Evolutionary conservation across 1,284 basidiomycete species (phyloP).

Genomic region (Sporisorium exsertum): DNA sequence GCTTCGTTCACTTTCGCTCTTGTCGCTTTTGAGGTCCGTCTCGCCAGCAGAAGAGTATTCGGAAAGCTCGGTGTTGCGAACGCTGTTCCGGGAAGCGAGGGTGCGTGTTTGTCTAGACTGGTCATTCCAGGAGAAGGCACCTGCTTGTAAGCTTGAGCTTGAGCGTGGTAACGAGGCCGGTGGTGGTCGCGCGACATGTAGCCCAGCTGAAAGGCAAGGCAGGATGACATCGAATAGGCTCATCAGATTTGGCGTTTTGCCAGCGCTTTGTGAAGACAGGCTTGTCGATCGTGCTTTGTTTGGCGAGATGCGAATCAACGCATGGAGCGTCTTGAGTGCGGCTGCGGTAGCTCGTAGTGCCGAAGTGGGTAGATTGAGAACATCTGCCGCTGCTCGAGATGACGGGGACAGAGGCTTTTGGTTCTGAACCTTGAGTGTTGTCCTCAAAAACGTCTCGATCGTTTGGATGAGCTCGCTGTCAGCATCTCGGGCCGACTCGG

Average conservation of each 20-base stretch:
- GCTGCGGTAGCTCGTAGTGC: conserved; percentile 38
- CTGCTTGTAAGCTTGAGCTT: conserved; percentile 7
- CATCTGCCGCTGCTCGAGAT: conserved; percentile 3
- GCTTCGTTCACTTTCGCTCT: conserved; percentile 44
- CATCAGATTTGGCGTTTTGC: not conserved
- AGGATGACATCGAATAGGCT: conserved; percentile 22
- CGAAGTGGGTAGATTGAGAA: conserved; percentile 15
- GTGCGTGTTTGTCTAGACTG: conserved; percentile 1
- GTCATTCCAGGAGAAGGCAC: conserved; percentile 22
- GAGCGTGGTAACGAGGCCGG: conserved; percentile 8
- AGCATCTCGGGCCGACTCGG: not conserved
- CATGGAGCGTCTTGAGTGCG: conserved; percentile 34
- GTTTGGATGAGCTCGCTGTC: conserved; percentile 10
- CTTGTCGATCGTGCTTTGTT: not conserved
- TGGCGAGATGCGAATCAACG: conserved; percentile 15
- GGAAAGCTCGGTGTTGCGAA: not conserved
- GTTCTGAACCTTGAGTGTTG: conserved; percentile 27
- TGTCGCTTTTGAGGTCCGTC: conserved; percentile 36
- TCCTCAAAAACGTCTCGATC: conserved; percentile 16
- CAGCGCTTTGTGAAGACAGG: not conserved
- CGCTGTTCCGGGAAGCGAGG: not conserved
- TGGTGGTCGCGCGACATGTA: not conserved
- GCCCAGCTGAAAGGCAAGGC: conserved; percentile 23
- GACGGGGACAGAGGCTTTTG: not conserved
- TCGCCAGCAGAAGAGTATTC: conserved; percentile 19